These are phyloP conservation scores for Panicum miliaceum DNA, from an alignment of 176 grass and related monocot genomes.

Conservation along the genomic window DNA sequence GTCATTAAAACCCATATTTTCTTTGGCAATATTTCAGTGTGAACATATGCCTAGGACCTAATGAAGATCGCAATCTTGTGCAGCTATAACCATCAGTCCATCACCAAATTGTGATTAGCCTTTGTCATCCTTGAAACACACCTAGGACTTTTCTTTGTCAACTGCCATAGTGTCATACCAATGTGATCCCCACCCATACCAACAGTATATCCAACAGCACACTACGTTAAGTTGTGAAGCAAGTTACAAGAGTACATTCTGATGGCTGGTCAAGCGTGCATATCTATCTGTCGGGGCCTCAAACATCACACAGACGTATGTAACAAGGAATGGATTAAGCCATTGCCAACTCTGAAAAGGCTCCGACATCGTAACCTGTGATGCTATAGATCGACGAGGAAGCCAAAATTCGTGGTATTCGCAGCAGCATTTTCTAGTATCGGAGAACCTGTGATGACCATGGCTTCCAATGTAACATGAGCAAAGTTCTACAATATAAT, in stretches of 20 bases:
- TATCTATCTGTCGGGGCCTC: neutral
- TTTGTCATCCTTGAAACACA: neutral
- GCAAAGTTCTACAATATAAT: neutral
- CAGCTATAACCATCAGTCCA: neutral
- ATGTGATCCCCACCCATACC: neutral
- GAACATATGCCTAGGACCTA: constrained; percentile 69
- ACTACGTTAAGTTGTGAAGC: neutral
- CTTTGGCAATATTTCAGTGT: constrained; percentile 49
- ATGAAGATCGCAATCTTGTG: constrained; percentile 66
- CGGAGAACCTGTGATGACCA: neutral
- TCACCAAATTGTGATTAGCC: neutral
- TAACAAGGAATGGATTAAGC: neutral
- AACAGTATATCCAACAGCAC: constrained; percentile 10
- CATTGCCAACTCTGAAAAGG: neutral
- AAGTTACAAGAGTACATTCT: constrained; percentile 1
- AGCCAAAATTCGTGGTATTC: neutral
- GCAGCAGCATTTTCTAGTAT: neutral
- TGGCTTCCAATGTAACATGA: neutral
- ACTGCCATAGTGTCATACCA: neutral
- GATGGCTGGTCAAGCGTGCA: neutral
- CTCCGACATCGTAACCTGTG: neutral
- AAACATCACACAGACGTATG: neutral
- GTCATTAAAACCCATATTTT: neutral
- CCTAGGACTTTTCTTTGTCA: neutral
- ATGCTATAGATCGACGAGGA: neutral